Conservation (phyloP, 768 basidiomycete species). For the Kwoniella mangroviensis region DNA sequence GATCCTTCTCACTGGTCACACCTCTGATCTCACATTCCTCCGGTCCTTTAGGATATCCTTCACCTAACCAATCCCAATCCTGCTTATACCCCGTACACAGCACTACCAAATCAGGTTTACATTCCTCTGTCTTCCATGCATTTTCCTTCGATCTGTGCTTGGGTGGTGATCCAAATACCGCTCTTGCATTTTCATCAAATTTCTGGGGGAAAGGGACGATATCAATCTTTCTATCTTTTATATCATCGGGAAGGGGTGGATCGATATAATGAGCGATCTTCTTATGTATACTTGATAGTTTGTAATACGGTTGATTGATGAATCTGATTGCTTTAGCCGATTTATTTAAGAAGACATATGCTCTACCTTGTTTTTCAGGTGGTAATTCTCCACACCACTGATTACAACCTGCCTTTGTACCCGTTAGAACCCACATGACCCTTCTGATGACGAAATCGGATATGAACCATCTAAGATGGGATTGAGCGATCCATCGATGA, state of each 20-base stretch:
- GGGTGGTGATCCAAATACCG: conserved; percentile 61
- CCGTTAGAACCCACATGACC: conserved; percentile 68
- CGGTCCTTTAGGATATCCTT: conserved; percentile 51
- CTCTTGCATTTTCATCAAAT: conserved; percentile 61
- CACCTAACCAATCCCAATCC: conserved; percentile 52
- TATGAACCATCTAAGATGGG: conserved; percentile 66
- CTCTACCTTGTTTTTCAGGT: conserved; percentile 64
- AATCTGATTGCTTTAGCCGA: conserved; percentile 64
- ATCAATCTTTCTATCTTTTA: conserved; percentile 58
- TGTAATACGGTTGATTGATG: conserved; percentile 66
- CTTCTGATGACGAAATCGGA: conserved; percentile 67
- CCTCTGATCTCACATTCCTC: conserved; percentile 50
- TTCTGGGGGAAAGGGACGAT: conserved; percentile 66
- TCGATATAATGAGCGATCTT: conserved; percentile 66
- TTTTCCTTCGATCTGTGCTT: conserved; percentile 58
- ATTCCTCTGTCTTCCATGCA: conserved; percentile 42
- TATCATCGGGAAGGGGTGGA: conserved; percentile 62
- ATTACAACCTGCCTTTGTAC: conserved; percentile 65
- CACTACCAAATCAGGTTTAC: conserved; percentile 45
- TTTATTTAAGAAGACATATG: conserved; percentile 71
- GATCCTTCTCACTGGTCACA: conserved; percentile 57
- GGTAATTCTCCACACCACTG: conserved; percentile 70
- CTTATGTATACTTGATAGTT: conserved; percentile 61
- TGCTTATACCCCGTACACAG: conserved; percentile 58
- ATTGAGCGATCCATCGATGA: conserved; percentile 67